Conservation (phyloP, 2,329 filamentous ascomycete species). For the Talaromyces atroroseus region DNA sequence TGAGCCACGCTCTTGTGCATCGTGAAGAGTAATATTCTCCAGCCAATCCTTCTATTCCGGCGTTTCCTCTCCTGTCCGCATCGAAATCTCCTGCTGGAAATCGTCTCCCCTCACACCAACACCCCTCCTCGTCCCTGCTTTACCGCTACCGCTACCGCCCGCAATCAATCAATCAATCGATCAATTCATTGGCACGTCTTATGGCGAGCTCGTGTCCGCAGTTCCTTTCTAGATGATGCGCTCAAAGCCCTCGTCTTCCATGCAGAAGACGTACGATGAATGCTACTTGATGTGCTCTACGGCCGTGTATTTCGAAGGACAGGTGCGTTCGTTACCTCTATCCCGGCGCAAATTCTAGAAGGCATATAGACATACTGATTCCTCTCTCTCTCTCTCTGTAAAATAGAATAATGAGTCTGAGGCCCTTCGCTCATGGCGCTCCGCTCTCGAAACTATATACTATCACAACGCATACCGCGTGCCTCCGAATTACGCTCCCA, state of each 20-base stretch:
- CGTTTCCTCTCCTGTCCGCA: no score
- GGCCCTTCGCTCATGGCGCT: conserved; percentile 84
- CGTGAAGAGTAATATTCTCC: no score
- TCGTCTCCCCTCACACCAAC: no score
- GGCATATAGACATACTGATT: not conserved
- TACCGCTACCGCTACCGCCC: not conserved
- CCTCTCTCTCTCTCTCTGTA: no score
- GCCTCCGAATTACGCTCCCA: conserved; percentile 62
- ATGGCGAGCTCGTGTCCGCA: conserved; percentile 20
- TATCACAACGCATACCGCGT: conserved; percentile 75
- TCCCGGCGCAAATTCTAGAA: not conserved
- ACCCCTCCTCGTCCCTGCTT: not conserved
- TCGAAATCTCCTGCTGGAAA: no score
- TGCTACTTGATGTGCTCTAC: conserved; percentile 93
- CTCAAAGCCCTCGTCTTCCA: conserved; percentile 60
- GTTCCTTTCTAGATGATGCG: conserved; percentile 41
- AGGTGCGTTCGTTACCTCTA: conserved; percentile 52
- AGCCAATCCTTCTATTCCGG: no score
- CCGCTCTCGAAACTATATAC: conserved; percentile 81
- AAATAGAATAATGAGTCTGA: conserved; percentile 82
- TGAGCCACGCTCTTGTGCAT: not conserved
- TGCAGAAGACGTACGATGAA: conserved; percentile 98
- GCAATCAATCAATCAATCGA: not conserved
- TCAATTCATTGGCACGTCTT: not conserved
- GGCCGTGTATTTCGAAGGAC: conserved; percentile 90